These are phyloP conservation scores for Trichoderma gamsii DNA, from an alignment of 495 filamentous ascomycete species.

Conservation along the genomic window DNA sequence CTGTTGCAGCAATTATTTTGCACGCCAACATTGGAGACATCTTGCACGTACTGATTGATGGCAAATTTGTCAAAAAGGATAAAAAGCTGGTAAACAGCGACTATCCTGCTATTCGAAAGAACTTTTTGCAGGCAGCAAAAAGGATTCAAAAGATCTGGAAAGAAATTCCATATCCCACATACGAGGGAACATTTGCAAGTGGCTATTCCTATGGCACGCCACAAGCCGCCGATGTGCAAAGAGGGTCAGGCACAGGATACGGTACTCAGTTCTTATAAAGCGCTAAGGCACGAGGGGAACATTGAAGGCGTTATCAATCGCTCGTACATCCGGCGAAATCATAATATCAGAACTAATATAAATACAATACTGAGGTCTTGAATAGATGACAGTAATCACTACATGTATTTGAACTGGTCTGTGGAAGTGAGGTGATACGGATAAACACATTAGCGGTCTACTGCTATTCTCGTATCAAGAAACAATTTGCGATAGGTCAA, in stretches of 20 bases:
- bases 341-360: too few species aligned
- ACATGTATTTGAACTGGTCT: too few species aligned
- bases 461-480: too few species aligned
- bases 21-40: slow-evolving; percentile 45
- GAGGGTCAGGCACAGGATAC: slow-evolving; percentile 19
- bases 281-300: too few species aligned
- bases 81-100: slow-evolving; percentile 15
- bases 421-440: too few species aligned
- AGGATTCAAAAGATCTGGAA: slow-evolving; percentile 20
- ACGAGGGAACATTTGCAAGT: background rate
- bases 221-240: slow-evolving; percentile 12
- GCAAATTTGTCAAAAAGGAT: slow-evolving; percentile 20
- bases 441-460: too few species aligned
- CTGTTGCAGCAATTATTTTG: slow-evolving; percentile 47
- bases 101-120: slow-evolving; percentile 16
- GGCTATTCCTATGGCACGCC: background rate
- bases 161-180: background rate
- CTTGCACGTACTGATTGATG: slow-evolving; percentile 30
- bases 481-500: too few species aligned
- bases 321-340: too few species aligned
- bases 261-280: slow-evolving; percentile 6
- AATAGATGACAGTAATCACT: too few species aligned
- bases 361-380: too few species aligned
- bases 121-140: slow-evolving; percentile 20
- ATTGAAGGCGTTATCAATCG: too few species aligned